phyloP scores from a whole-genome alignment of 495 filamentous ascomycete species.

The Immersiella caudata region DNA sequence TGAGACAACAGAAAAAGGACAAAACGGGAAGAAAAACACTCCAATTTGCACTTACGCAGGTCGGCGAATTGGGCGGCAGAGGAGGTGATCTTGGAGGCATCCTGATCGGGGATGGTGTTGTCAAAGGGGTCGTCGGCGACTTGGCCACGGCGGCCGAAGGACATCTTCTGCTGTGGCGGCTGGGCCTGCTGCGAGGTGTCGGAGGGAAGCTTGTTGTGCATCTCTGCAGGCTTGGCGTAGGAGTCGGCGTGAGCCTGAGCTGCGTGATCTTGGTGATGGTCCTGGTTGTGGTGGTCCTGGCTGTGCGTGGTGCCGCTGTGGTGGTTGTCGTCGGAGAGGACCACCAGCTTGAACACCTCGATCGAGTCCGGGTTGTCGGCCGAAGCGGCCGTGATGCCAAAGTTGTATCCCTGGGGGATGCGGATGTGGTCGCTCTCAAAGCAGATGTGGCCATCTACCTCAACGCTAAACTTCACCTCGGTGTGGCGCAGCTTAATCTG shows the following conservation, averaged over 20 bases:
- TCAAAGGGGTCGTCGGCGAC: conserved; percentile 44
- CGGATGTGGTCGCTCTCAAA: conserved; percentile 79
- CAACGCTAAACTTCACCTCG: conserved; percentile 68
- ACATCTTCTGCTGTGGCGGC: conserved; percentile 15
- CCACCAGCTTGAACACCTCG: conserved; percentile 84
- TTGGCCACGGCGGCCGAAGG: conserved; percentile 31
- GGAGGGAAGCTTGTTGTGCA: conserved; percentile 11
- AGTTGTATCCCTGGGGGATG: conserved; percentile 79
- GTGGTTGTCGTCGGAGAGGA: conserved; percentile 56
- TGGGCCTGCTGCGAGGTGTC: conserved; percentile 3
- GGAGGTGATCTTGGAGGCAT: conserved; percentile 52
- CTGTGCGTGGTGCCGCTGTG: conserved; percentile 40
- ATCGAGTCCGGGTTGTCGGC: conserved; percentile 93
- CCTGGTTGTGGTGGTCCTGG: conserved; percentile 26
- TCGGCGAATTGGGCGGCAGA: conserved; percentile 74
- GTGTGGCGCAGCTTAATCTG: conserved; percentile 72
- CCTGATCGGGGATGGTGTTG: conserved; percentile 47
- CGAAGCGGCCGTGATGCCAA: conserved; percentile 84
- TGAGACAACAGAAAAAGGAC: no score
- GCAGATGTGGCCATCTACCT: conserved; percentile 79
- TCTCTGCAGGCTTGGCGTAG: background rate
- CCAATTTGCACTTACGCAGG: no score
- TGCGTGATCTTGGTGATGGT: conserved; percentile 22
- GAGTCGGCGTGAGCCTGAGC: conserved; percentile 3
- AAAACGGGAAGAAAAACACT: no score